phyloP scores from a whole-genome alignment of 805 yeast genomes.

The Candida fluviatilis region DNA sequence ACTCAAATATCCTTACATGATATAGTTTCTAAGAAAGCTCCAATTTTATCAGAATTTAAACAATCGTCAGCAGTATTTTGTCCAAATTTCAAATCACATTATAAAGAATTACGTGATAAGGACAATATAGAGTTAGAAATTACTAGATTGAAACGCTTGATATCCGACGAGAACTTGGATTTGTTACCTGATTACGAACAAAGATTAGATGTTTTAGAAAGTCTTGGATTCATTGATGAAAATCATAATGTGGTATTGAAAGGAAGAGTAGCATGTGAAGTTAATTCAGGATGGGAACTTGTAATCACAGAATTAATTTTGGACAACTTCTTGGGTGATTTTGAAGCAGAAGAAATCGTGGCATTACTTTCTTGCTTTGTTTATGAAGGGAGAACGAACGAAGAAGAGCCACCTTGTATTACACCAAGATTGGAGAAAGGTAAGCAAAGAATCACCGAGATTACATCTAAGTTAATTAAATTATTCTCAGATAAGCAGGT shows the following conservation, averaged over 20 bases:
- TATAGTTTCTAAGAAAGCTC: slow-evolving; percentile 31
- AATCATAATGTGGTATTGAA: slow-evolving; percentile 75
- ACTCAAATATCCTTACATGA: slow-evolving; percentile 35
- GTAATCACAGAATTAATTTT: slow-evolving; percentile 83
- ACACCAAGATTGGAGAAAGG: slow-evolving; percentile 83
- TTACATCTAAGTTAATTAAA: slow-evolving; percentile 57
- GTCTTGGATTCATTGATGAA: slow-evolving; percentile 76
- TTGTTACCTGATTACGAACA: slow-evolving; percentile 92
- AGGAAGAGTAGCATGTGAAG: slow-evolving; percentile 92
- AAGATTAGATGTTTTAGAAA: slow-evolving; percentile 70
- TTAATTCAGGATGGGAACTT: slow-evolving; percentile 87
- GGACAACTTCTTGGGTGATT: slow-evolving; percentile 89
- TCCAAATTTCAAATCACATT: slow-evolving; percentile 43
- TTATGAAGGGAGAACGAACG: slow-evolving; percentile 75
- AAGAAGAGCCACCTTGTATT: slow-evolving; percentile 57
- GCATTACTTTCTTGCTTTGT: slow-evolving; percentile 90
- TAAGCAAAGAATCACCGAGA: slow-evolving; percentile 57
- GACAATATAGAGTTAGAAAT: slow-evolving; percentile 48
- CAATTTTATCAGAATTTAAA: slow-evolving; percentile 25
- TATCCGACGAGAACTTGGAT: slow-evolving; percentile 86
- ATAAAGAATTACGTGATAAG: slow-evolving; percentile 42
- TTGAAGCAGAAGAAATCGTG: slow-evolving; percentile 95
- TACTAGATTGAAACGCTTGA: slow-evolving; percentile 49
- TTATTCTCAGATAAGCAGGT: slow-evolving; percentile 69
- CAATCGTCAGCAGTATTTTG: slow-evolving; percentile 27